A percentile compares a stretch with the other conserved stretches of the same genome.
These are phyloP conservation scores for Neurospora africana DNA, from an alignment of 495 filamentous ascomycete genomes.

Conservation along the genomic window DNA sequence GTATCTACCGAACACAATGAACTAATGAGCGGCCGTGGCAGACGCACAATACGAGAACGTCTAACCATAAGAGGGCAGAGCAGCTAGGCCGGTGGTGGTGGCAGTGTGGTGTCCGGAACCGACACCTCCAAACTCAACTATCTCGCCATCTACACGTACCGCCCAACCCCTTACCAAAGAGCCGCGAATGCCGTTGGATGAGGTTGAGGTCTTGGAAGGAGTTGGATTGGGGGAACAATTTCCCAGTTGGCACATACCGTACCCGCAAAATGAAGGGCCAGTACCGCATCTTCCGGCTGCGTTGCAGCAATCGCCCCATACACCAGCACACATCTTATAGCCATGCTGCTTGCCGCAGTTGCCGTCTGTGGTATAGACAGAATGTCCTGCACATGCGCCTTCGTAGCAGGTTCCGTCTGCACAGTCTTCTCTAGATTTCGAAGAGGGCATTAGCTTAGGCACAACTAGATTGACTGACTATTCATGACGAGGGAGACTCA, in stretches of 20 bases:
- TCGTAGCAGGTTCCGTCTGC: conserved; percentile 21
- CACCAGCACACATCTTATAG: conserved; percentile 9
- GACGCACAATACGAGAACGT: too few relatives aligned
- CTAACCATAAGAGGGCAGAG: too few relatives aligned
- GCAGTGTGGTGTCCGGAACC: too few relatives aligned
- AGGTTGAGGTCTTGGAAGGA: background rate
- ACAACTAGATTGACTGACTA: background rate
- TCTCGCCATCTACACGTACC: too few relatives aligned
- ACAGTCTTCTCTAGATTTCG: conserved; percentile 15
- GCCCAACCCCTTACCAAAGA: too few relatives aligned
- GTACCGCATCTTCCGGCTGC: conserved; percentile 15
- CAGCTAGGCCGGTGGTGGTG: too few relatives aligned
- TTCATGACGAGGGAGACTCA: background rate
- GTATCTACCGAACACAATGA: too few relatives aligned
- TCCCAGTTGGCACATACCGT: background rate
- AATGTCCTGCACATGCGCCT: conserved; percentile 14
- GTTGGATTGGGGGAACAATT: background rate
- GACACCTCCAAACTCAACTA: too few relatives aligned
- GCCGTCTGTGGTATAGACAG: conserved; percentile 15
- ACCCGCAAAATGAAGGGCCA: conserved; percentile 1
- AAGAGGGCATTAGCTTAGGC: background rate
- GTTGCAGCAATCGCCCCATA: conserved; percentile 23
- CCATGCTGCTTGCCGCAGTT: conserved; percentile 16
- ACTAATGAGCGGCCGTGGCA: too few relatives aligned
- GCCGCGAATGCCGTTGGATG: too few relatives aligned